Evolutionary conservation across 345 rosid species (phyloP), one percentile per base, ranked within the genome.

Genomic region (Rhodomyrtus tomentosa): DNA sequence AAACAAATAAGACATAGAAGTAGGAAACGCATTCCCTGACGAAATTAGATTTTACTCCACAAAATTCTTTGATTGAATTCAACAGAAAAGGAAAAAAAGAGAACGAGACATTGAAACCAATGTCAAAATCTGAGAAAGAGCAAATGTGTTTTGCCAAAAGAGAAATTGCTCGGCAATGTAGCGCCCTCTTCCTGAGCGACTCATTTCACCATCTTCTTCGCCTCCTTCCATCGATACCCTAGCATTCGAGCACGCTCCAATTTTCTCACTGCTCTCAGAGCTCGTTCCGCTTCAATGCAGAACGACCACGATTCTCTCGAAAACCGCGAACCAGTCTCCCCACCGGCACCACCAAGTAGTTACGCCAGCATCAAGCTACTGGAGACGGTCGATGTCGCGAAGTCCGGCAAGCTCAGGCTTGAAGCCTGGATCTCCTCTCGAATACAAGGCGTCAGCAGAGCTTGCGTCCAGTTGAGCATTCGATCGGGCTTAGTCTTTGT

Each of bases 351-450:
- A n/a, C n/a, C n/a, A 82, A 80, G 90, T 84, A 90, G 87, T 73
- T 92, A 88, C 86, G 91, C 91, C 80, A 96, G 98, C 32, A 84
- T 92, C 81, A 87, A 80, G 76, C 87, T 97, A 25, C 92, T 91
- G 25, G 98, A 97, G 81, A 92, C 91, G 18, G 96, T 95, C 22
- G 91, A 91, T 27, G 24, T 20, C 42, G 29, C 59, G 16, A 88
- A 81, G 9, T 86, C 88, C 40, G 92, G 90, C 1, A 97, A 95
- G 91, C 85, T 91, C 82, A 92, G 99, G 55, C 91, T 97, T 42
- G 98, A 95, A 84, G 89, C 98, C 2, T 95, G 99, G 99, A 94
- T 97, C 80, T 94, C 98, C 55, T 93, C 96, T 87, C 94, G 95
- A 80, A 87, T 95, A 82, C 82, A 88, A 15, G 95, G 95, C 38